Evolutionary conservation across 345 rosid genomes (phyloP).

Genomic region (Noccaea caerulescens): DNA sequence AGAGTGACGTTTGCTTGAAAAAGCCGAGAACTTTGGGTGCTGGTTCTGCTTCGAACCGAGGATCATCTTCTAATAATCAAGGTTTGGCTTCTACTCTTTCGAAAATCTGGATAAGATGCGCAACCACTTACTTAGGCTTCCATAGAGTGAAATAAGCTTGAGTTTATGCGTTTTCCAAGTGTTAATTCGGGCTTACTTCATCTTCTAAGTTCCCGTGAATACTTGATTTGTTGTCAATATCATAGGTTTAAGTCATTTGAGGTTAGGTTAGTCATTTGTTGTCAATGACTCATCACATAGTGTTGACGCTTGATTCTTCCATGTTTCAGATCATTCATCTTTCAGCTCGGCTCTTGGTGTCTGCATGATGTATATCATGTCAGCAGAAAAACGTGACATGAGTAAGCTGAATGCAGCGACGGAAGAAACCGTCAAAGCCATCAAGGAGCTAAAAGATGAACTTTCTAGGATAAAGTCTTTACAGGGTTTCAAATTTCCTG

Average conservation of each 20-base stretch:
- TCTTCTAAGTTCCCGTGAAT: background rate
- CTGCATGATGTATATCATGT: conserved; percentile 85
- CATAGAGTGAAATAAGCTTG: background rate
- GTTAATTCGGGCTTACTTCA: background rate
- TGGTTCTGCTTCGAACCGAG: conserved; percentile 46
- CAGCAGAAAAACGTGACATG: conserved; percentile 69
- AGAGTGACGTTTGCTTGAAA: conserved; percentile 58
- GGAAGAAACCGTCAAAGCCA: conserved; percentile 70
- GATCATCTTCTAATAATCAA: conserved; percentile 47
- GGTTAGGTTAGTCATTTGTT: too few species aligned
- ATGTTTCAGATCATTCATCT: conserved; percentile 56
- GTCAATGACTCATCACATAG: background rate
- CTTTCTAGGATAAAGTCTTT: conserved; percentile 57
- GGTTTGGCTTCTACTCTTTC: conserved; percentile 47
- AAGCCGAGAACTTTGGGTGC: conserved; percentile 54
- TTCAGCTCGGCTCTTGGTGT: conserved; percentile 70
- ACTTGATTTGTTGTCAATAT: background rate
- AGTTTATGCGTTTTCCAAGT: conserved; percentile 3
- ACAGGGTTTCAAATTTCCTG: conserved; percentile 30
- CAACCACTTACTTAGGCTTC: too few species aligned
- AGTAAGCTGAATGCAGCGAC: conserved; percentile 60
- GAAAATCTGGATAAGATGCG: background rate
- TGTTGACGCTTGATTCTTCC: conserved; percentile 12
- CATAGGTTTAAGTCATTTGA: background rate
- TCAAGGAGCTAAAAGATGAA: conserved; percentile 72